These are phyloP conservation scores for Rhodotorula babjevae DNA, from an alignment of 768 basidiomycete species.

Conservation along the genomic window DNA sequence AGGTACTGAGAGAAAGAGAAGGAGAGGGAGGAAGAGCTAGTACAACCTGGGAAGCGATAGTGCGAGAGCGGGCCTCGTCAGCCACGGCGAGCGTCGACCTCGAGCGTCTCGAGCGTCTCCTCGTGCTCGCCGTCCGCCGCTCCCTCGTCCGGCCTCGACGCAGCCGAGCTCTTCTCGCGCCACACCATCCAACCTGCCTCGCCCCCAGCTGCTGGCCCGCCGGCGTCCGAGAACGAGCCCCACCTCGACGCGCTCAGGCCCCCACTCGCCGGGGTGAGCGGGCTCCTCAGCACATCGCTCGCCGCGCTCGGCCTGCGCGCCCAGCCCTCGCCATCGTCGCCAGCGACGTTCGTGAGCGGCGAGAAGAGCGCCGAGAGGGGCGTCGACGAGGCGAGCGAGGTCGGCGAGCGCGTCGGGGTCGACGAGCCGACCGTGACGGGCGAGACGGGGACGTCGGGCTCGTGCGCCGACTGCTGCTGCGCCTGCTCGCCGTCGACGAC, in stretches of 20 bases:
- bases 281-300: background rate
- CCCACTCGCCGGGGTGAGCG: background rate
- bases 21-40: no score
- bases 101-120: background rate
- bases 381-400: no score
- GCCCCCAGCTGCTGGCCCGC: background rate
- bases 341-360: no score
- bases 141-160: background rate
- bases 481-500: background rate
- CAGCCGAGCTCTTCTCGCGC: no score
- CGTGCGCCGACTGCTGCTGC: background rate
- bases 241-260: no score
- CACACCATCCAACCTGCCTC: background rate
- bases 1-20: no score
- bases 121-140: background rate
- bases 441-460: background rate
- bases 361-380: background rate
- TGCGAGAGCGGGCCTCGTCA: no score
- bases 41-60: no score
- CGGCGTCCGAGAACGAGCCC: background rate
- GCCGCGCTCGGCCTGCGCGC: background rate
- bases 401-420: background rate
- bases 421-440: no score
- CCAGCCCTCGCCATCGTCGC: no score
- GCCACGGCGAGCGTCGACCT: no score